A percentile compares a stretch with the other conserved stretches of the same genome.
These are phyloP conservation scores for Kodamaea sp. DNA, from an alignment of 1,139 yeast species.

Conservation along the genomic window DNA sequence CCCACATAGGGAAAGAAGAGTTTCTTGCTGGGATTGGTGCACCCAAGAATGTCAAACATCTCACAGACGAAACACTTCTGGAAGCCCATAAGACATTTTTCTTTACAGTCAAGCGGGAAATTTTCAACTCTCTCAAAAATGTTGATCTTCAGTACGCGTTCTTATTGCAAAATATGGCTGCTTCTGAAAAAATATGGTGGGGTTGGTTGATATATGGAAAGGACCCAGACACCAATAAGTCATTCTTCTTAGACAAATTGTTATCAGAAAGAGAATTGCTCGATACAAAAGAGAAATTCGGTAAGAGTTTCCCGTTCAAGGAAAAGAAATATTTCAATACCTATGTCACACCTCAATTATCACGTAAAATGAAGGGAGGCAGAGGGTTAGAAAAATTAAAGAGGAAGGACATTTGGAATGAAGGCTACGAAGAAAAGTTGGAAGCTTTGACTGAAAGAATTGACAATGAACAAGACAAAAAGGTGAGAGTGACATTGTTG, in stretches of 20 bases:
- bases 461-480: slow-evolving; percentile 9
- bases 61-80: slow-evolving; percentile 35
- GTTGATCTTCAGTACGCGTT: slow-evolving; percentile 30
- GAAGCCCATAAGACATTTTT: slow-evolving; percentile 26
- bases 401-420: slow-evolving; percentile 1
- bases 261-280: slow-evolving; percentile 26
- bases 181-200: slow-evolving; percentile 43
- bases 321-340: slow-evolving; percentile 42
- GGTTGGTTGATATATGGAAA: slow-evolving; percentile 44
- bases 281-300: slow-evolving; percentile 18
- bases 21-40: slow-evolving; percentile 28
- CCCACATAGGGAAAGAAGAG: slow-evolving; percentile 22
- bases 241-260: slow-evolving; percentile 27
- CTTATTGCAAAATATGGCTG: slow-evolving; percentile 28
- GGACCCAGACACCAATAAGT: slow-evolving; percentile 31
- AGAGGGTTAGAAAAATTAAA: slow-evolving; percentile 26
- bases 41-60: slow-evolving; percentile 34
- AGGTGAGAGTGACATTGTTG: slow-evolving; percentile 14
- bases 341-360: slow-evolving; percentile 46
- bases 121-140: slow-evolving; percentile 21
- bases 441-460: slow-evolving; percentile 15
- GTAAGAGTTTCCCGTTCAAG: slow-evolving; percentile 29
- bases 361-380: slow-evolving; percentile 40
- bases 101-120: slow-evolving; percentile 28
- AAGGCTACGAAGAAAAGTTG: slow-evolving; percentile 11